Conservation (phyloP, 2,329 filamentous ascomycete species). For the Chrysoporthe austroafricana region DNA sequence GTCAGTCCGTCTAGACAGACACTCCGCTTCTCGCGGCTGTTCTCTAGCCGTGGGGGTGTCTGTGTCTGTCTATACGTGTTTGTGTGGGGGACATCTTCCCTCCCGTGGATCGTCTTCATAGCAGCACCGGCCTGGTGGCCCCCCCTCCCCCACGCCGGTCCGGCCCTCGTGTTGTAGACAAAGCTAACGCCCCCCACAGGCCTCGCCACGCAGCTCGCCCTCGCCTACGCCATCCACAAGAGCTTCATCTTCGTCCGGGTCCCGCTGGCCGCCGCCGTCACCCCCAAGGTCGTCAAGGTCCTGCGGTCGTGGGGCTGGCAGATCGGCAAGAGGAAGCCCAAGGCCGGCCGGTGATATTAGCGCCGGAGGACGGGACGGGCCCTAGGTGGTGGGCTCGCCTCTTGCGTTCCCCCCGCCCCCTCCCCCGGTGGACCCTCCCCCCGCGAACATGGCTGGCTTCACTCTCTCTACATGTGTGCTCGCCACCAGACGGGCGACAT, state of each 20-base stretch:
- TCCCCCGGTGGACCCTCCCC: no score
- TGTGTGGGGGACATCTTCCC: no score
- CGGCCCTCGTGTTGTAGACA: background rate
- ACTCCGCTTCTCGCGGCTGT: no score
- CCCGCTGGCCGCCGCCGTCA: conserved; percentile 85
- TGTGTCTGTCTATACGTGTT: no score
- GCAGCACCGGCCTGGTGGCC: background rate
- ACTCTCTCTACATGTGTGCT: no score
- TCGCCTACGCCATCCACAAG: conserved; percentile 98
- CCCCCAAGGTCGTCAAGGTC: conserved; percentile 91
- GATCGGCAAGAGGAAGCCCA: conserved; percentile 72
- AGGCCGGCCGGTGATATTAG: conserved; percentile 14
- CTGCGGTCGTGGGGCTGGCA: conserved; percentile 91
- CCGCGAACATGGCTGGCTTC: no score
- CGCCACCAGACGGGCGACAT: no score
- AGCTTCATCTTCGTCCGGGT: conserved; percentile 97
- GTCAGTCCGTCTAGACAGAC: no score
- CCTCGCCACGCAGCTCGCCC: conserved; percentile 78
- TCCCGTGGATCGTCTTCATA: no score
- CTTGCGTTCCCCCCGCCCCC: no score
- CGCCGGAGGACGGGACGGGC: background rate
- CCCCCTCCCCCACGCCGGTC: background rate
- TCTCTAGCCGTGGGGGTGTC: no score
- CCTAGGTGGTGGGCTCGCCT: no score
- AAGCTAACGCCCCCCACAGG: conserved; percentile 43